A percentile compares a stretch with the other conserved stretches of the same genome.
phyloP scores from a whole-genome alignment of 2,329 filamentous ascomycete species.

The Penicillium digitatum region DNA sequence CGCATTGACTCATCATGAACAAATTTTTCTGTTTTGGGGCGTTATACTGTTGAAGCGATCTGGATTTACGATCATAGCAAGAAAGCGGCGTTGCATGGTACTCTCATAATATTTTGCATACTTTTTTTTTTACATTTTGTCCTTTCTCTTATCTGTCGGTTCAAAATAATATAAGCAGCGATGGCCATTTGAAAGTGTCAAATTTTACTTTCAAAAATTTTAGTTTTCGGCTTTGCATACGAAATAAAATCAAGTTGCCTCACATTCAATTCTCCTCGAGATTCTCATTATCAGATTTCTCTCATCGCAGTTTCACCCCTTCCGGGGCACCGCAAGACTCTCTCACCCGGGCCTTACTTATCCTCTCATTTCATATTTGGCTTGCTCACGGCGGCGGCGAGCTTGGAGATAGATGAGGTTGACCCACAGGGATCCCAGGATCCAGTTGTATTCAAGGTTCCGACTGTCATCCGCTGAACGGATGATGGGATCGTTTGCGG shows the following conservation, averaged over 20 bases:
- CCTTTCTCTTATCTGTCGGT: background rate
- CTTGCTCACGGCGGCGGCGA: background rate
- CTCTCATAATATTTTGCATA: slow-evolving; percentile 7
- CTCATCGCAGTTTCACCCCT: background rate
- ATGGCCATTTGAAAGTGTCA: background rate
- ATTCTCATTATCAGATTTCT: background rate
- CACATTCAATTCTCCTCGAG: background rate
- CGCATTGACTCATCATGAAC: slow-evolving; percentile 17
- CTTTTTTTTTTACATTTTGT: slow-evolving; percentile 13
- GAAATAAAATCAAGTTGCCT: background rate
- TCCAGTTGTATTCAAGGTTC: background rate
- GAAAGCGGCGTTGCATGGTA: slow-evolving; percentile 25
- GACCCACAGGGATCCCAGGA: background rate
- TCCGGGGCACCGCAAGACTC: background rate
- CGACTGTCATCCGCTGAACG: background rate
- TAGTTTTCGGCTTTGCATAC: slow-evolving; percentile 9
- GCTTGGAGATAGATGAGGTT: background rate
- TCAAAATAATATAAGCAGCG: background rate
- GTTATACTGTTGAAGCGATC: slow-evolving; percentile 19
- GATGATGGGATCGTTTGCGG: background rate
- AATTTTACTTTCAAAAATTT: too few relatives aligned
- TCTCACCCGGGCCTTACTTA: background rate
- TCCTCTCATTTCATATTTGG: background rate
- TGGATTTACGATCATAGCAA: slow-evolving; percentile 31
- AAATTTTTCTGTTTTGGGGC: slow-evolving; percentile 14